Conservation (phyloP, 78 protist species). For the Bodo saltans region DNA sequence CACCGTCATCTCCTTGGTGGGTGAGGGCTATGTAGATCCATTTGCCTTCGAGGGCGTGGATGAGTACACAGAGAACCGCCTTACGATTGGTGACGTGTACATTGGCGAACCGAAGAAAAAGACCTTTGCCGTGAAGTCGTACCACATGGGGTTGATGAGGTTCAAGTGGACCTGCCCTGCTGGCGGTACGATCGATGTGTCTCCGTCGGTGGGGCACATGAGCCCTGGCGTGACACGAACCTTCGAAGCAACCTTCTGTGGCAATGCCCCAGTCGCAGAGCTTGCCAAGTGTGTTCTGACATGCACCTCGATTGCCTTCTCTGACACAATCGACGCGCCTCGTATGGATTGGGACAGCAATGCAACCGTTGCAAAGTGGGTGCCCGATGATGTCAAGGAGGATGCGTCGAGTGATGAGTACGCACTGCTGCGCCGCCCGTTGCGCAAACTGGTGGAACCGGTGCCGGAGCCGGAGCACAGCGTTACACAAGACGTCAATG, state of each 20-base stretch:
- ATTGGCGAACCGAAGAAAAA: slow-evolving; percentile 2
- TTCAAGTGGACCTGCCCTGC: slow-evolving; percentile 26
- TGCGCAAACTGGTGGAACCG: not conserved
- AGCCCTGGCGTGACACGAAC: slow-evolving; percentile 7
- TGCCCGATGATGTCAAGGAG: not conserved
- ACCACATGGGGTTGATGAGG: not conserved
- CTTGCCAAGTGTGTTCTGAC: too few relatives aligned
- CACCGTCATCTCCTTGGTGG: slow-evolving; percentile 23
- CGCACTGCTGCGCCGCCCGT: not conserved
- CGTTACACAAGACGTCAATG: not conserved
- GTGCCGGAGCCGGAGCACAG: not conserved
- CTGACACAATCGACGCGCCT: not conserved
- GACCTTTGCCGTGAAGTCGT: slow-evolving; percentile 46
- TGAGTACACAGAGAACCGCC: slow-evolving; percentile 22
- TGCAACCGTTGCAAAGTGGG: not conserved
- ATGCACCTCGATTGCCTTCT: not conserved
- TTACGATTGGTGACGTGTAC: slow-evolving; percentile 39
- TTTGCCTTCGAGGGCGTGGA: slow-evolving; percentile 45
- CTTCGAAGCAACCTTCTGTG: slow-evolving; percentile 11
- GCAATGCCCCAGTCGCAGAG: not conserved
- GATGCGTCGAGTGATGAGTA: not conserved
- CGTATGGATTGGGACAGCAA: not conserved
- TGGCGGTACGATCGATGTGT: slow-evolving; percentile 1
- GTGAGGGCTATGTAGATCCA: slow-evolving; percentile 35
- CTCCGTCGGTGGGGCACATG: slow-evolving; percentile 44